Conservation (phyloP, 805 yeast species). For the Candida nemodendra region DNA sequence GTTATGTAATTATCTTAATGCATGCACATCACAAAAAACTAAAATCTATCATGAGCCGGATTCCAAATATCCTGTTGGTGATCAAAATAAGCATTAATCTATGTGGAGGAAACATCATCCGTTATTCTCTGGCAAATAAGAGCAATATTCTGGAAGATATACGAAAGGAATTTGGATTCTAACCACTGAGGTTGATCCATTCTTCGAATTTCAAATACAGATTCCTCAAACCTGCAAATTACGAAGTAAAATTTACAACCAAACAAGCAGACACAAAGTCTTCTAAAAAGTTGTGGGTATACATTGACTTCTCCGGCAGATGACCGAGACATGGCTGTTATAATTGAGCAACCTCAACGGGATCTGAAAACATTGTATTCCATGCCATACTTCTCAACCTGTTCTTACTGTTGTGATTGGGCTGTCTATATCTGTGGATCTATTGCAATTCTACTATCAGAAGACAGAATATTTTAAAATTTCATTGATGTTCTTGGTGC, state of each 20-base stretch:
- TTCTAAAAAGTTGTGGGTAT: conserved; percentile 4
- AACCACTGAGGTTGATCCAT: conserved; percentile 1
- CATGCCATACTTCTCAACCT: not conserved
- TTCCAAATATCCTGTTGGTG: not conserved
- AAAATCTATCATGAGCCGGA: not conserved
- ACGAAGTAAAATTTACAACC: conserved; percentile 10
- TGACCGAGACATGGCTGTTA: not conserved
- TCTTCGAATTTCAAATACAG: conserved; percentile 1
- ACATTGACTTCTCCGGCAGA: conserved; percentile 7
- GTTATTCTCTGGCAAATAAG: conserved; percentile 4
- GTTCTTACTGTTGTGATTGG: not conserved
- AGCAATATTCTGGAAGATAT: not conserved
- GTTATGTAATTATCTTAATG: not conserved
- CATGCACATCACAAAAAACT: not conserved
- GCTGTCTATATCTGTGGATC: not conserved
- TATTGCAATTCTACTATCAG: not conserved
- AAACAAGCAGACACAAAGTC: conserved; percentile 11
- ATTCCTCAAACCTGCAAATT: conserved; percentile 4
- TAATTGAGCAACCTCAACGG: not conserved
- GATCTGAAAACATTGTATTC: conserved; percentile 18
- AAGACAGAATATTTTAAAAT: no score
- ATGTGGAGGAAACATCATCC: conserved; percentile 9
- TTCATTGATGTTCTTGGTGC: not conserved
- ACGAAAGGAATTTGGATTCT: conserved; percentile 2
- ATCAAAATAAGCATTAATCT: conserved; percentile 2